These are phyloP conservation scores for Amanita fuliginea DNA, from an alignment of 768 basidiomycete species.

Conservation along the genomic window DNA sequence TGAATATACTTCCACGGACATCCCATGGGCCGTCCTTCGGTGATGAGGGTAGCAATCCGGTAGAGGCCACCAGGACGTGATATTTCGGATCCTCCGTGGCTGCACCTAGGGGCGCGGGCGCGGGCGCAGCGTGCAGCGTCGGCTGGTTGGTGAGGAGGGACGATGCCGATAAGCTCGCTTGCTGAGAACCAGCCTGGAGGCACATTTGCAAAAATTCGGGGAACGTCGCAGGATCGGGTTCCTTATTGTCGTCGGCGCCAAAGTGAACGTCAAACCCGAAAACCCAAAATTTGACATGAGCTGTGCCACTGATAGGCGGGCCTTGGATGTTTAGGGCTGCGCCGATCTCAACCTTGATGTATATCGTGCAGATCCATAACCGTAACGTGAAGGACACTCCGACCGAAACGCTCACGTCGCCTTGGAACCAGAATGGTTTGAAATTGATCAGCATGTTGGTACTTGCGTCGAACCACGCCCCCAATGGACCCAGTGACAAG, in stretches of 20 bases:
- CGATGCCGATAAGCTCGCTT: background rate
- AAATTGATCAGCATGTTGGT: conserved; percentile 1
- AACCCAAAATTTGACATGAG: background rate
- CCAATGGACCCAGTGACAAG: background rate
- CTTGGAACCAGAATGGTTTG: conserved; percentile 4
- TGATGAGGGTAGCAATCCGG: background rate
- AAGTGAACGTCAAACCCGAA: conserved; percentile 1
- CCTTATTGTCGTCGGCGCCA: background rate
- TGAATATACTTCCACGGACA: background rate
- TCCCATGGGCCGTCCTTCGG: background rate
- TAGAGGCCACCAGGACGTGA: background rate
- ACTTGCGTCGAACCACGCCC: background rate
- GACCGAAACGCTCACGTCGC: conserved; percentile 1
- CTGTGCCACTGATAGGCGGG: conserved; percentile 2
- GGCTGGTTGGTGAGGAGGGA: background rate
- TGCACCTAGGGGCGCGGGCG: background rate
- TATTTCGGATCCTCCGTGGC: background rate
- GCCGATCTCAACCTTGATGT: background rate
- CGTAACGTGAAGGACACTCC: background rate
- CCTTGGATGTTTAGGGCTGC: background rate
- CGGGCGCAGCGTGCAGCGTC: background rate
- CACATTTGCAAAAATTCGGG: background rate
- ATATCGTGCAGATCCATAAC: background rate
- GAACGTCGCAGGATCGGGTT: background rate
- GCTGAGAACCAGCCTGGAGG: background rate